Evolutionary conservation across 805 yeast genomes (phyloP), one percentile per base, ranked within the genome.

Genomic region (Saturnispora diversa): DNA sequence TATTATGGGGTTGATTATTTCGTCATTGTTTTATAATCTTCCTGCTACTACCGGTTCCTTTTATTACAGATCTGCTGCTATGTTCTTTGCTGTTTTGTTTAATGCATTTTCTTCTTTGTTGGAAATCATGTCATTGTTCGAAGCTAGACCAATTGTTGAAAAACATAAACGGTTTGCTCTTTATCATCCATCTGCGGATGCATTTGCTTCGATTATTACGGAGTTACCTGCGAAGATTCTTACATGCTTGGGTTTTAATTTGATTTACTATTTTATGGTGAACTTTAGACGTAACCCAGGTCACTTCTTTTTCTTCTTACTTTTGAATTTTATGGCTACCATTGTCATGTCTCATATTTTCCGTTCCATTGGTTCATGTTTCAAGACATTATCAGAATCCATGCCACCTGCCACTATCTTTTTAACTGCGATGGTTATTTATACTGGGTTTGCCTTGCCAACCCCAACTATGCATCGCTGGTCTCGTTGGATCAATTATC

Each of bases 81-180:
- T 82, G 67, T 83, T 82, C 61, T 79, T 79, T 56, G 78, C 81
- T 17, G 67, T 74, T 34, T 63, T 77, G 52, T 77, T 75, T 58
- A 77, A 77, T 54, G 76, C 82, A 11, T 74, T 77, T 51, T 64
- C 78, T 13, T 75, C 80, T 13, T 54, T 77, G 44, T 62, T 76
- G 51, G 85, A 78, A 58, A 68, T 78, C 44, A 63, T 73, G 57
- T 51, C 74, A 1, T 52, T 75, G 21, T 77, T 64, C 52, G 78
- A 74, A 50, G 68, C 76, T 26, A 66, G 80, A 56, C 68, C 72
- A 6, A 69, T 75, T 45, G 74, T 75, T 25, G 80, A 74, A 52
- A 75, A 75, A 50, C 82, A 75, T 50, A 70, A 72, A 48, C 63
- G 67, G 11, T 74, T 69, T 52, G 77, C 77, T 4, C 54, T 75